A percentile compares a stretch with the other conserved stretches of the same genome.
These are phyloP conservation scores for Colletotrichum lentis DNA, from an alignment of 2,329 filamentous ascomycete species.

Conservation along the genomic window DNA sequence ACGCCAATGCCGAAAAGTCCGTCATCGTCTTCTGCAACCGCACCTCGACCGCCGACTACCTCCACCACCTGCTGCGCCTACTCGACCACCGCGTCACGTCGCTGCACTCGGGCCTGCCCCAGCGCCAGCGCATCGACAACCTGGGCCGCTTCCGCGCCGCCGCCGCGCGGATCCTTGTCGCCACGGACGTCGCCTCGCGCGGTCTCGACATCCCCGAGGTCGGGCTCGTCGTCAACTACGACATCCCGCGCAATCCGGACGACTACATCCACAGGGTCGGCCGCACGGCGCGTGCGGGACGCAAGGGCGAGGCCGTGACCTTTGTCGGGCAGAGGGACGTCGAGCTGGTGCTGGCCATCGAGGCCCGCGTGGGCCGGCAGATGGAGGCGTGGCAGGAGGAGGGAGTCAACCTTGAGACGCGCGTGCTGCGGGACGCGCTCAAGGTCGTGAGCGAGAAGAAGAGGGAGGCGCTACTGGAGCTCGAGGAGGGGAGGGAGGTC, in stretches of 20 bases:
- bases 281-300: conserved; percentile 90
- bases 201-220: conserved; percentile 96
- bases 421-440: conserved; percentile 83
- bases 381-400: conserved; percentile 90
- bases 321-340: conserved; percentile 95
- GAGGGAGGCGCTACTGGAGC: conserved; percentile 86
- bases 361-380: conserved; percentile 78
- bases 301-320: conserved; percentile 82
- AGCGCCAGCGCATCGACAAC: conserved; percentile 85
- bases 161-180: conserved; percentile 88
- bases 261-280: conserved; percentile 98
- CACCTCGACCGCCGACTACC: conserved; percentile 84
- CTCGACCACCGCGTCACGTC: conserved; percentile 91
- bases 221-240: conserved; percentile 90
- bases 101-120: conserved; percentile 85
- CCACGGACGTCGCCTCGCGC: conserved; percentile 92
- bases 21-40: conserved; percentile 96
- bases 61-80: conserved; percentile 86
- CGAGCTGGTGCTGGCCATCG: conserved; percentile 87
- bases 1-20: conserved; percentile 76
- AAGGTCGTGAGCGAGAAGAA: conserved; percentile 97
- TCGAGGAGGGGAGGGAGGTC: conserved; percentile 91
- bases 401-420: conserved; percentile 90
- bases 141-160: conserved; percentile 89
- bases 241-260: conserved; percentile 93